Conservation (phyloP, 192 early-diverging fungal species). For the Obelidium mucronatum region DNA sequence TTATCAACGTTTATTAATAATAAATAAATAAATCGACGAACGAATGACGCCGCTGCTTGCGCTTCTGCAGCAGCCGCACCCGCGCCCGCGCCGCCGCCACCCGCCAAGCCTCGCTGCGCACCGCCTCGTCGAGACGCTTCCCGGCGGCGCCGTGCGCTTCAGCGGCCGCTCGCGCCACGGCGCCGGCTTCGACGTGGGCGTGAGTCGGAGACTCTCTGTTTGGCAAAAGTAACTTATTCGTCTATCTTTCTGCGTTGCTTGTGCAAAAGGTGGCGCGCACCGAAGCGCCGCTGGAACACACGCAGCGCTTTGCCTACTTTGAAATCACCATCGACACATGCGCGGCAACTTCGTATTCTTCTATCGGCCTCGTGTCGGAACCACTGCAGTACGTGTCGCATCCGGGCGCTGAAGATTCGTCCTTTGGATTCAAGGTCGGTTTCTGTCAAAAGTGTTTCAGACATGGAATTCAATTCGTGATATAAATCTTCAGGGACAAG, state of each 20-base stretch:
- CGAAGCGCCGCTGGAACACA: background rate
- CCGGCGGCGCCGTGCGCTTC: conserved; percentile 4
- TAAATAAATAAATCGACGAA: no score
- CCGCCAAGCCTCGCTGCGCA: background rate
- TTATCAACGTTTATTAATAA: no score
- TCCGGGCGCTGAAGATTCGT: background rate
- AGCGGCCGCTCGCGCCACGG: conserved; percentile 15
- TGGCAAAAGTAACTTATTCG: background rate
- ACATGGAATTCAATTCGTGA: background rate
- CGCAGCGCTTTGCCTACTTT: conserved; percentile 26
- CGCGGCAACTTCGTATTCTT: background rate
- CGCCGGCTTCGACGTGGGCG: conserved; percentile 25
- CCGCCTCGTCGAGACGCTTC: conserved; percentile 10
- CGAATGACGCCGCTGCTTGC: no score
- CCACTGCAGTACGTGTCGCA: conserved; percentile 7
- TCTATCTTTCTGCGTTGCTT: background rate
- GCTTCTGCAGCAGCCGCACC: background rate
- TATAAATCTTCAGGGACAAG: conserved; percentile 6
- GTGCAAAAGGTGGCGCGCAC: conserved; percentile 9
- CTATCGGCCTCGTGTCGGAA: conserved; percentile 9
- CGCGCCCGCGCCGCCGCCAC: background rate
- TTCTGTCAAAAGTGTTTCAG: background rate
- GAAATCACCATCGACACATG: conserved; percentile 18
- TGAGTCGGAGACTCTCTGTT: background rate
- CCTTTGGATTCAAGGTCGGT: background rate